Evolutionary conservation across 2,329 filamentous ascomycete genomes (phyloP).

Genomic region (Zasmidium angulare): DNA sequence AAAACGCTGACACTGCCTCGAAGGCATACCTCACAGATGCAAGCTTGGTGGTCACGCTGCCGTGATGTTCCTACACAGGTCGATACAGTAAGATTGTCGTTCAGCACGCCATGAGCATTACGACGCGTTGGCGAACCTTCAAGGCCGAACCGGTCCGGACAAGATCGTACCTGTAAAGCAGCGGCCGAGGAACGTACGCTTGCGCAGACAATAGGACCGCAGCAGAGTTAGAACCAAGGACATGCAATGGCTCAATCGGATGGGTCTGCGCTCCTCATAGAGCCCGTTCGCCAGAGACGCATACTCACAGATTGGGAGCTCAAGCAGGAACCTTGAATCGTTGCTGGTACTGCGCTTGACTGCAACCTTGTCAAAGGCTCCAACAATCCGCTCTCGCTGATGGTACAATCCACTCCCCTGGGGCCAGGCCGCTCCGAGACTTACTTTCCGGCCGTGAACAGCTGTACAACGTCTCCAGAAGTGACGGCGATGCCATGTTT

Average conservation of each 20-base stretch:
- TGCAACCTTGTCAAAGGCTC: not conserved
- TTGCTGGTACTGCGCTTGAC: not conserved
- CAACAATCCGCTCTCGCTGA: not conserved
- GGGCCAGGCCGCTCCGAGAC: not conserved
- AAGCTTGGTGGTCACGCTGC: not conserved
- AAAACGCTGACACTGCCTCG: not conserved
- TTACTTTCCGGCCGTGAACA: not conserved
- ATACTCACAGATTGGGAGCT: not conserved
- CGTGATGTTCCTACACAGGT: not conserved
- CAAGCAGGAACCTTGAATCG: not conserved
- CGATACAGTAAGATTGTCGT: not conserved
- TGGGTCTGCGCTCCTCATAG: not conserved
- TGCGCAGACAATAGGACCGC: not conserved
- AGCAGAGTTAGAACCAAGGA: not conserved
- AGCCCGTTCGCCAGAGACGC: not conserved
- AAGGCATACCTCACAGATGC: not conserved
- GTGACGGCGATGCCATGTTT: not conserved
- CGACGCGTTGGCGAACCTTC: not conserved
- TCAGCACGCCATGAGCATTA: not conserved
- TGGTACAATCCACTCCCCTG: too few relatives aligned
- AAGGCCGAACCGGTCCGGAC: constrained; percentile 6
- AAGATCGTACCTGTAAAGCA: not conserved
- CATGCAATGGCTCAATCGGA: not conserved
- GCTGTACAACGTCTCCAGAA: not conserved
- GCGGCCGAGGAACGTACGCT: not conserved